Percentiles rank a stretch among this genome's conserved stretches.
These are phyloP conservation scores for Dactylellina haptotyla DNA, from an alignment of 2,329 filamentous ascomycete genomes.

Conservation along the genomic window DNA sequence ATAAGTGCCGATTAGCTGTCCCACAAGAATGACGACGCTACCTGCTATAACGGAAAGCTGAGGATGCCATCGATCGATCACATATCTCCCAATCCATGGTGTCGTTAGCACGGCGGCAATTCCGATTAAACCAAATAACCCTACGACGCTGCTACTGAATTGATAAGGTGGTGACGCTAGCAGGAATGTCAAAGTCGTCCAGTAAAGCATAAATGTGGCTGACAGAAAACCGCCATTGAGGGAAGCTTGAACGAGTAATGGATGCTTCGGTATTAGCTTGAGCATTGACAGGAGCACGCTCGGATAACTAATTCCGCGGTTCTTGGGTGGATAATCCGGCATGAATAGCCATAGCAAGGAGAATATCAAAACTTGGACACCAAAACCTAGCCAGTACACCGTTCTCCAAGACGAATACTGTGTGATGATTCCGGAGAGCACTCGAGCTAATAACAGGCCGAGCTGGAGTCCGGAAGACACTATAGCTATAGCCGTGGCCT, in stretches of 20 bases:
- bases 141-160: conserved; percentile 75
- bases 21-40: conserved; percentile 69
- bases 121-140: conserved; percentile 81
- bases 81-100: conserved; percentile 74
- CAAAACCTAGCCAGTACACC: conserved; percentile 81
- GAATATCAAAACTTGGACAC: conserved; percentile 75
- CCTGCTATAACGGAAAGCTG: conserved; percentile 74
- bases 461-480: conserved; percentile 79
- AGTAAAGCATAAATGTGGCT: conserved; percentile 73
- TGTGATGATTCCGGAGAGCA: conserved; percentile 78
- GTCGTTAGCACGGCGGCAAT: conserved; percentile 74
- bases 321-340: conserved; percentile 82
- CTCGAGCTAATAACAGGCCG: conserved; percentile 78
- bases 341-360: conserved; percentile 75
- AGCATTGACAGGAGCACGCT: conserved; percentile 73
- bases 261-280: conserved; percentile 72
- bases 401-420: conserved; percentile 79
- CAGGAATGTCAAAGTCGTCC: conserved; percentile 82
- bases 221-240: conserved; percentile 72
- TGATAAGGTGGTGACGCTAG: conserved; percentile 75
- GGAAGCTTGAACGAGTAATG: conserved; percentile 75
- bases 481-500: conserved; percentile 76
- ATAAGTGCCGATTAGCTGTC: conserved; percentile 75
- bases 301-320: conserved; percentile 74
- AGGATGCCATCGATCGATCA: conserved; percentile 77